Conservation (phyloP, 768 basidiomycete genomes). For the Hortiboletus flavorubellus region DNA sequence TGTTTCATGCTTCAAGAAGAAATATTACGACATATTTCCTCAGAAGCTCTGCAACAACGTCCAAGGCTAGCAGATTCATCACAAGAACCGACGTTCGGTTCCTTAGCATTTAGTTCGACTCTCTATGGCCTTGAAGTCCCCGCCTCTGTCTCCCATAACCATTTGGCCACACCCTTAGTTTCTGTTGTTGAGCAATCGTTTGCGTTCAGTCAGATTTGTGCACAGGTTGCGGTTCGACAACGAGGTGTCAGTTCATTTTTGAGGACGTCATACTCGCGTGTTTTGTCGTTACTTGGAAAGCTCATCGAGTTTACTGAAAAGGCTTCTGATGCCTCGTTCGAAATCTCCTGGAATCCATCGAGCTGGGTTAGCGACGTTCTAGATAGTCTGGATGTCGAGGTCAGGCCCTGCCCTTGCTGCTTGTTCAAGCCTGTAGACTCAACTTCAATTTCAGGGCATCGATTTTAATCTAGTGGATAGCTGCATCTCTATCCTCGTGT, state of each 20-base stretch:
- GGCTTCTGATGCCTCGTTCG: conserved; percentile 29
- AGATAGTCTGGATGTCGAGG: conserved; percentile 52
- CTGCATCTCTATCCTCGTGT: conserved; percentile 52
- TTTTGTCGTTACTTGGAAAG: conserved; percentile 48
- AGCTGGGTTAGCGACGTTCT: conserved; percentile 62
- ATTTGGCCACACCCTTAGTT: conserved; percentile 45
- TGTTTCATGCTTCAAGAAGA: conserved; percentile 50
- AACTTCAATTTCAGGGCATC: conserved; percentile 17
- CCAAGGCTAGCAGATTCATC: conserved; percentile 43
- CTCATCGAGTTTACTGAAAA: conserved; percentile 44
- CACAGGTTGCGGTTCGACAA: conserved; percentile 34
- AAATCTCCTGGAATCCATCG: conserved; percentile 56
- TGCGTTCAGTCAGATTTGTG: conserved; percentile 45
- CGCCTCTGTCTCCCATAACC: conserved; percentile 24
- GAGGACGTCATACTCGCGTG: conserved; percentile 52
- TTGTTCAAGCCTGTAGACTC: not conserved
- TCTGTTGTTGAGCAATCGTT: conserved; percentile 55
- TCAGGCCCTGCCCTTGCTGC: conserved; percentile 25
- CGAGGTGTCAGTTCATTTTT: conserved; percentile 31
- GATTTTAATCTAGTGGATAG: conserved; percentile 71
- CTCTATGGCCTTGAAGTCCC: conserved; percentile 54
- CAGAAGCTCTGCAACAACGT: conserved; percentile 47
- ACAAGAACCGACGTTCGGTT: conserved; percentile 33
- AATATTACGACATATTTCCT: conserved; percentile 50
- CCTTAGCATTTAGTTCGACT: conserved; percentile 55